Base-by-base conservation (phyloP, 139 green algal genomes). In the Picochlorum sp. region DNA sequence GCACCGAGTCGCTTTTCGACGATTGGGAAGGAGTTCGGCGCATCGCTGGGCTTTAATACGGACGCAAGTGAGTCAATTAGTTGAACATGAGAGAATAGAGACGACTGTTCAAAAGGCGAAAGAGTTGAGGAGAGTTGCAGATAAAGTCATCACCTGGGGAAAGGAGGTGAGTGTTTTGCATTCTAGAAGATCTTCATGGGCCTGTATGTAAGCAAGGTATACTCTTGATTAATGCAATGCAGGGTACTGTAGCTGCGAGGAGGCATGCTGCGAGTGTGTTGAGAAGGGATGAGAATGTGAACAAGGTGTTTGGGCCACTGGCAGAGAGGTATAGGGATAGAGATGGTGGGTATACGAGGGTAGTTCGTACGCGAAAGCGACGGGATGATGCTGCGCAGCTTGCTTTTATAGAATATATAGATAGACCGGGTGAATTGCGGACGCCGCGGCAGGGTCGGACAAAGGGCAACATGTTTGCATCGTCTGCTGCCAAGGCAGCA, bases 21-120 rank as follows among this genome's bases (percentile, higher is more conserved):
- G 82, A 54, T 62, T 87, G 1, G 28, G 76, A 10, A 57, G 81
- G 18, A 68, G 50, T 10, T 63, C 70, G 4, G 59, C 76, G 10
- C 80, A 87, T 50, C 58, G 81, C 54, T 79, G 73, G 80, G 65
- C 80, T n/a, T 79, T 87, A 74, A 65, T 87, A 1, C 70, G 80
- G 73, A 97, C 89, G 0, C 92, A 97, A 86, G 90, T 95, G 21
- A 87, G 89, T 1, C 92, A 98, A 75, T 74, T 98, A 50, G 76
- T 98, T 2, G 50, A 89, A 56, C 87, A 98, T 64, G 90, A 96
- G 74, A 72, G 92, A 6, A 95, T 98, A 45, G 74, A 95, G 41
- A 98, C 92, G 2, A 98, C 91, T 0, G 54, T 96, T 28, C 61
- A 81, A 2, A 91, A 90, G 44, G 90, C 90, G 4, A 91, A 92